Evolutionary conservation across 345 rosid genomes (phyloP), one percentile per base, ranked within the genome.

Genomic region (thale cress (Arabidopsis thaliana)): DNA sequence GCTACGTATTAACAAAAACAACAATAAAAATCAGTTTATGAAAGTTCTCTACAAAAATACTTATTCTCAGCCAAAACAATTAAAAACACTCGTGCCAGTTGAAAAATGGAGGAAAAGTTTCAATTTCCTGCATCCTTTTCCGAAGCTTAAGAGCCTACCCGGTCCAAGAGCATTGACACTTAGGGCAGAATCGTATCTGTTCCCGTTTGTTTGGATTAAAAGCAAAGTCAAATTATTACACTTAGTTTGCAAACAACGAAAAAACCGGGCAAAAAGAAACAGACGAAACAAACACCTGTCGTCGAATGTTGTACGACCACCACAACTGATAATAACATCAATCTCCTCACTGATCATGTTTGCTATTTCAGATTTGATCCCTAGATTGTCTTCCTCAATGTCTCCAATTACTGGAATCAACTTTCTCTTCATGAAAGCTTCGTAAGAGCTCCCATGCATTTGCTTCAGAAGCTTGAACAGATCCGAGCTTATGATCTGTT

Each of bases 261-360:
- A 46, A 38, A 38, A 50, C 32, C 3, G 20, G 38, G 12, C 63
- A 46, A 44, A 2, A 16, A 41, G 41, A 42, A 52, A 25, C 28
- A 45, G 11, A 48, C 4, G 34, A 59, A 67, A 1, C 14, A 67
- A 75, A 56, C n/a, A 65, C 76, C 71, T 77, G 4, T 70, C 80
- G 2, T 77, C 66, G 41, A 90, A 88, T 59, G 83, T 85, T 28
- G 94, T 87, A 59, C 84, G 86, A 14, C 89, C 93, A 4, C 87
- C 94, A 44, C 89, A 83, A 53, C 82, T 91, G 30, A 91, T 82
- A 24, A 91, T 82, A 8, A 89, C 80, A 59, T 87, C 88, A 14
- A 87, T 80, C 45, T 91, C 87, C 16, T 67, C 76, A 22, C 76
- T 86, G 66, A 83, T 83, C 80, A 5, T 78, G 78, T 1, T 12